Evolutionary conservation across 345 rosid genomes (phyloP), one percentile per base, ranked within the genome.

Genomic region (rapeseed (Brassica napus)): DNA sequence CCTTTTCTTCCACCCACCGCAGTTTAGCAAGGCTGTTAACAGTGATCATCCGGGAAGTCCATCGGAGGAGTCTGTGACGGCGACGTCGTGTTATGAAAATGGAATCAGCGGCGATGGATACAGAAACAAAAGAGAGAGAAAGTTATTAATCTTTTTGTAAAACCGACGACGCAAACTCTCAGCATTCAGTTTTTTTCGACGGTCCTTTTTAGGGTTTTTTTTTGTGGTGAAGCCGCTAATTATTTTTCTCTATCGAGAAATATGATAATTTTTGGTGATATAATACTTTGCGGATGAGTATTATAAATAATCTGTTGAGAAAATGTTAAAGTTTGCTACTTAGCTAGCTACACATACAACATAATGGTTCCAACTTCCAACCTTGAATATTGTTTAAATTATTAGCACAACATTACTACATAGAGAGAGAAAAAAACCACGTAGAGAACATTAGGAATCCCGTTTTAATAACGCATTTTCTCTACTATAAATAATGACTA

Each of bases 51-150:
- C 91, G 14, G 94, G 82, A 26, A 86, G 91, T 62, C 91, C 95
- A 47, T 94, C 97, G 26, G 97, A 92, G 86, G 97, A 88, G 70
- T 94, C 97, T 0, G 97, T 72, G 32, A 92, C 92, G 24, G 24
- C 24, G 66, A 91, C 97, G 60, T 87, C 98, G 37, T 88, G 89
- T 74, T 86, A 85, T 18, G 92, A 89, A 6, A 87, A 87, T 69
- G 87, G 87, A 47, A 42, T 52, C 12, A 79, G 7, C 11, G 75
- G 87, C 35, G 86, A 82, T 71, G 82, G 54, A n/a, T 28, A 57
- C 73, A 59, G 15, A 23, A 72, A 59, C 44, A 57, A 54, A 71
- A 68, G 61, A 65, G 79, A 70, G 23, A 77, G 49, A 65, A 73
- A 68, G 75, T 59, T 74, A 69, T 92, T 24, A 8, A 59, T 32